phyloP scores from a whole-genome alignment of 148 eudicot species.

The Pharnaceum exiguum region DNA sequence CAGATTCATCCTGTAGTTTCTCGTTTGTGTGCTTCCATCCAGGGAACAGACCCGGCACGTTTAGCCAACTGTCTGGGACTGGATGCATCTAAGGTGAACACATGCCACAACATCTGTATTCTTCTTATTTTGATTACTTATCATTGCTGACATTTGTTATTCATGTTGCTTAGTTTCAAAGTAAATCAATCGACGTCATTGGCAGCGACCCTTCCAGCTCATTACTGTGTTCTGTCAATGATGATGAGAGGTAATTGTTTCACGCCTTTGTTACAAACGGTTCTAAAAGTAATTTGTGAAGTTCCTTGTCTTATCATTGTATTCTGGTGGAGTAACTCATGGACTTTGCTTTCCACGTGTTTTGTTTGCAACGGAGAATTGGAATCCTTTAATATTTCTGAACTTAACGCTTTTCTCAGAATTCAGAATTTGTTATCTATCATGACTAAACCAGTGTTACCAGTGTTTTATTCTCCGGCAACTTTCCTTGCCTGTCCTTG shows the following conservation, averaged over 20 bases:
- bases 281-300: background rate
- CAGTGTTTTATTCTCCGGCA: background rate
- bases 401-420: background rate
- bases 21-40: conserved; percentile 94
- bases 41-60: conserved; percentile 96
- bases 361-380: no score
- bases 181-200: conserved; percentile 47
- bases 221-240: conserved; percentile 50
- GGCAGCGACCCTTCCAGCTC: conserved; percentile 52
- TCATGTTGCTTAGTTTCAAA: conserved; percentile 61
- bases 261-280: background rate
- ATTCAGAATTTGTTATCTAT: background rate
- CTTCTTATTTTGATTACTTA: conserved; percentile 8
- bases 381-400: background rate
- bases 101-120: background rate
- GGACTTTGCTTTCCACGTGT: no score
- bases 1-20: conserved; percentile 98
- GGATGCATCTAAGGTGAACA: conserved; percentile 79
- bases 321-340: no score
- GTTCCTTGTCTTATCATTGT: background rate
- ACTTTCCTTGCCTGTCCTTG: no score
- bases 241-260: conserved; percentile 68
- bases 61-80: conserved; percentile 95
- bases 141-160: conserved; percentile 17
- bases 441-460: background rate